A percentile compares a stretch with the other conserved stretches of the same genome.
Conservation (phyloP, 257 asterid species). For the Eucommia ulmoides region DNA sequence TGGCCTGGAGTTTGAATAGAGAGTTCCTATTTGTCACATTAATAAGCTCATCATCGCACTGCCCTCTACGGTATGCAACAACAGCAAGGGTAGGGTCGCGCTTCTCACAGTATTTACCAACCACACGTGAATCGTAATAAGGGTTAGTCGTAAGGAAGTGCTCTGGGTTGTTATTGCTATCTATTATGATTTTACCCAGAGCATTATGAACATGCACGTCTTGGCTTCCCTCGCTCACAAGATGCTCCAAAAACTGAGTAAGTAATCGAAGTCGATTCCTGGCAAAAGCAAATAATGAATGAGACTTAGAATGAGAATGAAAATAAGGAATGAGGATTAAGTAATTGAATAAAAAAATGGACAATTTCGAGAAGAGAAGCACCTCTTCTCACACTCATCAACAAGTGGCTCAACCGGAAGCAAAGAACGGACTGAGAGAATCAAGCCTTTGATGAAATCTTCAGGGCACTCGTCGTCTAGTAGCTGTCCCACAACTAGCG, state of each 20-base stretch:
- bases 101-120: constrained; percentile 98
- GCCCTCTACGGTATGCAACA: constrained; percentile 97
- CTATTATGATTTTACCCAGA: constrained; percentile 95
- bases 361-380: constrained; percentile 2
- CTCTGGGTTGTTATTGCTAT: constrained; percentile 96
- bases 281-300: constrained; percentile 16
- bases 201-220: constrained; percentile 99
- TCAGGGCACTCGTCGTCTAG: constrained; percentile 98
- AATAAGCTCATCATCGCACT: constrained; percentile 93
- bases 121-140: constrained; percentile 93
- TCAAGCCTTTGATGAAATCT: constrained; percentile 94
- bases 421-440: constrained; percentile 92
- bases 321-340: too few species aligned
- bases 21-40: constrained; percentile 93
- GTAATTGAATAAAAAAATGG: neutral
- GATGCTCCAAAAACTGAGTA: constrained; percentile 98
- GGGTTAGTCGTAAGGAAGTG: constrained; percentile 99
- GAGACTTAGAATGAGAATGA: too few species aligned
- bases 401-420: constrained; percentile 98
- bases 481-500: constrained; percentile 96
- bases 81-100: constrained; percentile 99
- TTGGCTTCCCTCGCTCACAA: constrained; percentile 99
- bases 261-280: constrained; percentile 98
- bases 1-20: constrained; percentile 91
- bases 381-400: constrained; percentile 99